These are phyloP conservation scores for Tetracladium setigerum DNA, from an alignment of 495 filamentous ascomycete genomes.

Conservation along the genomic window DNA sequence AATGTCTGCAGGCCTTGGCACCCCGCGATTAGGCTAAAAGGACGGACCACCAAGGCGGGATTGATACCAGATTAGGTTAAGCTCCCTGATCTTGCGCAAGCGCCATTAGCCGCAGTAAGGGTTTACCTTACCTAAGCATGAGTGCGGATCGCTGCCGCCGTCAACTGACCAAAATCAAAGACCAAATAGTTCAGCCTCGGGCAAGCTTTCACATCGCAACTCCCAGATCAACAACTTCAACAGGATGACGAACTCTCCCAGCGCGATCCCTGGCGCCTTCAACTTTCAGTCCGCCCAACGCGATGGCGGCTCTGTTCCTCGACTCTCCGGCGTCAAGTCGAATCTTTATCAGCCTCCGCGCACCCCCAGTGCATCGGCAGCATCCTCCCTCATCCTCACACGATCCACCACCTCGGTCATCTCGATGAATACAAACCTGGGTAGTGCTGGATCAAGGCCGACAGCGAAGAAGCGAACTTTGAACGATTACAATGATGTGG, in stretches of 20 bases:
- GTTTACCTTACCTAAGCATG: too few relatives aligned
- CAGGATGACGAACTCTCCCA: slow-evolving; percentile 11
- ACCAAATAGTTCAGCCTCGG: too few relatives aligned
- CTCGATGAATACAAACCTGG: slow-evolving; percentile 24
- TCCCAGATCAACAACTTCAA: too few relatives aligned
- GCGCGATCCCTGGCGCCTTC: slow-evolving; percentile 16
- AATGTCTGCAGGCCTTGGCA: too few relatives aligned
- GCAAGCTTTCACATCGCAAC: too few relatives aligned
- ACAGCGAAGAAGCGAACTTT: slow-evolving; percentile 32
- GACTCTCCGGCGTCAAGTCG: slow-evolving; percentile 36
- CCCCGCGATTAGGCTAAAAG: too few relatives aligned
- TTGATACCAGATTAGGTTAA: too few relatives aligned
- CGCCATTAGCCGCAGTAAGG: too few relatives aligned
- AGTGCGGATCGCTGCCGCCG: too few relatives aligned
- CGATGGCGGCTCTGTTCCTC: slow-evolving; percentile 5
- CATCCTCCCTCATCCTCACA: slow-evolving; percentile 45
- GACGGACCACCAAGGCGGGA: too few relatives aligned
- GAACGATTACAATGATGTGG: slow-evolving; percentile 20
- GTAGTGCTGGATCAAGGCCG: neutral
- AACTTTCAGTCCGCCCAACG: slow-evolving; percentile 3
- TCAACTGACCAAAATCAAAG: too few relatives aligned
- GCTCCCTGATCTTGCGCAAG: too few relatives aligned
- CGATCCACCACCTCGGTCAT: slow-evolving; percentile 47
- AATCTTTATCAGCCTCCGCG: slow-evolving; percentile 63
- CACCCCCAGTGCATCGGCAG: slow-evolving; percentile 48